Evolutionary conservation across 257 asterid genomes (phyloP).

Genomic region (Solanum gracilifrons): DNA sequence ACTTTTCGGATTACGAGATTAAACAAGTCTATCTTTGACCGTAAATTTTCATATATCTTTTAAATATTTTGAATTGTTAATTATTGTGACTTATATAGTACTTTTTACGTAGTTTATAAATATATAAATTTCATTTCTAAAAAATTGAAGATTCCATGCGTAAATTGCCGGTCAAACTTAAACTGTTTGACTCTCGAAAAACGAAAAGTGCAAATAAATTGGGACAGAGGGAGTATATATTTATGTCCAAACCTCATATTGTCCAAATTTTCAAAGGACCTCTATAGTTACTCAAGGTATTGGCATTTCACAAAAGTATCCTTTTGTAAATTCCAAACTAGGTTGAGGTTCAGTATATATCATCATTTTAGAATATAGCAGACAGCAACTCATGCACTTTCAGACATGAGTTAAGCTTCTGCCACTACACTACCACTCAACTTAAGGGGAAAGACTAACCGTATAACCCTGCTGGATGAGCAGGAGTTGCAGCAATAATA

Average conservation of each 20-base stretch:
- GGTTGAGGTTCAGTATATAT: neutral
- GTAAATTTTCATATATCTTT: too few species aligned
- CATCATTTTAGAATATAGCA: neutral
- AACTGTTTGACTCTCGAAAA: too few species aligned
- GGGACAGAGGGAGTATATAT: neutral
- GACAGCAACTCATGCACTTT: neutral
- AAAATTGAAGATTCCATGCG: too few species aligned
- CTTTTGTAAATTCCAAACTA: neutral
- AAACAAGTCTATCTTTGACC: too few species aligned
- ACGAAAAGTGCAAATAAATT: too few species aligned
- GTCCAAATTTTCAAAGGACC: neutral
- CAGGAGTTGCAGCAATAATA: conserved; percentile 78
- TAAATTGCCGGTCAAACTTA: too few species aligned
- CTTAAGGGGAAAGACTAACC: conserved; percentile 34
- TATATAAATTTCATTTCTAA: too few species aligned
- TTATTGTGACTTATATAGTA: too few species aligned
- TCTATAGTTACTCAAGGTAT: neutral
- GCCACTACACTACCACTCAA: neutral
- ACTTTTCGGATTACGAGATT: too few species aligned
- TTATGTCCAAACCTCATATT: neutral
- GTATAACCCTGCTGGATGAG: conserved; percentile 86
- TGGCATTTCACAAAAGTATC: neutral
- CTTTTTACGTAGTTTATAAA: too few species aligned
- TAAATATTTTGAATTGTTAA: too few species aligned
- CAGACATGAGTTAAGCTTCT: neutral